Conservation (phyloP, 2,329 filamentous ascomycete genomes). For the Cladobotryum protrusum region DNA sequence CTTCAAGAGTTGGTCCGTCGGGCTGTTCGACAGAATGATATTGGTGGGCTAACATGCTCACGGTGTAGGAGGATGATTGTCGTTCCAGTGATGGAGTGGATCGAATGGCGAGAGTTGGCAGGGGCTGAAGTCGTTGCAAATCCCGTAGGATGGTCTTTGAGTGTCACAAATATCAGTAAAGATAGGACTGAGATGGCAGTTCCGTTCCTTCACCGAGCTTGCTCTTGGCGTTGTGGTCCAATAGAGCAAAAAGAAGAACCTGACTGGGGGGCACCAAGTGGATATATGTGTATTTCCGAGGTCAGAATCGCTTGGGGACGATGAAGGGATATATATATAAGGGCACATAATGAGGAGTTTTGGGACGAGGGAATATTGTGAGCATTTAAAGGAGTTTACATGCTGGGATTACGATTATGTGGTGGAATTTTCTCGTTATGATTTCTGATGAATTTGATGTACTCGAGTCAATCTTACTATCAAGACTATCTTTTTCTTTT, state of each 20-base stretch:
- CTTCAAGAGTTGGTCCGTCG: slow-evolving; percentile 35
- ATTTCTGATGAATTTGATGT: too few species aligned
- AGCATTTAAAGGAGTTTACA: too few species aligned
- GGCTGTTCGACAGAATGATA: slow-evolving; percentile 36
- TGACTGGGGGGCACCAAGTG: slow-evolving; percentile 18
- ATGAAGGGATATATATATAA: not conserved
- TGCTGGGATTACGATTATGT: too few species aligned
- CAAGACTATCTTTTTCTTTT: too few species aligned
- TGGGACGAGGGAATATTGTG: too few species aligned
- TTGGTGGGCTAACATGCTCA: slow-evolving; percentile 46
- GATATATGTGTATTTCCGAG: slow-evolving; percentile 12
- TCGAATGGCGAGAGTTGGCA: slow-evolving; percentile 52
- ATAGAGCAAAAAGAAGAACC: not conserved
- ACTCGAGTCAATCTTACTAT: too few species aligned
- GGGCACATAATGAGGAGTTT: too few species aligned
- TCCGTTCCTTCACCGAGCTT: slow-evolving; percentile 43
- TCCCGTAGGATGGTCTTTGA: not conserved
- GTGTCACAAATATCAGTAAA: slow-evolving; percentile 18
- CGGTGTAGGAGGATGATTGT: slow-evolving; percentile 44
- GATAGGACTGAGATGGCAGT: slow-evolving; percentile 31
- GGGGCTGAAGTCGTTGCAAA: slow-evolving; percentile 8
- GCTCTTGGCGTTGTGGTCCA: slow-evolving; percentile 45
- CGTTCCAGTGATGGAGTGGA: slow-evolving; percentile 50
- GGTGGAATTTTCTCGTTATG: too few species aligned
- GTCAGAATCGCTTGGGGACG: not conserved